Evolutionary conservation across 352 stramenopile species (phyloP).

Genomic region (Globisporangium middletonii): DNA sequence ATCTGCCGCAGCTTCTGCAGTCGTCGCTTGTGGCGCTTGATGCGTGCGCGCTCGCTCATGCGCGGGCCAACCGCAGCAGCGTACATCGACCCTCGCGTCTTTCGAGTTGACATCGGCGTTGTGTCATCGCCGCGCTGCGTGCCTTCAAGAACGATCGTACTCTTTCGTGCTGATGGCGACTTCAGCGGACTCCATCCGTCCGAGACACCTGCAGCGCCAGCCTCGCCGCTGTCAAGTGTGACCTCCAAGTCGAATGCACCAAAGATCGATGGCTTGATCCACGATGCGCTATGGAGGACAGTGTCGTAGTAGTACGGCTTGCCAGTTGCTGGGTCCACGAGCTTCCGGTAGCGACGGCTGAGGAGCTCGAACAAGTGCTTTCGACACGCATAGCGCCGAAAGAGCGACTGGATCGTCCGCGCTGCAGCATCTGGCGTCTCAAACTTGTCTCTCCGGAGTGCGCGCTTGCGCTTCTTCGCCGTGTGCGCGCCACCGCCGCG

Average conservation of each 20-base stretch:
- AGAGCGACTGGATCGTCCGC: constrained; percentile 52
- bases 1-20: constrained; percentile 53
- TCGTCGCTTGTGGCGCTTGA: constrained; percentile 58
- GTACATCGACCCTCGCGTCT: too few species aligned
- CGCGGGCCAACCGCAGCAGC: constrained; percentile 10
- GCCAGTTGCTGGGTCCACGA: constrained; percentile 33
- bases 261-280: constrained; percentile 58
- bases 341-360: constrained; percentile 49
- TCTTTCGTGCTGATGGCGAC: constrained; percentile 8
- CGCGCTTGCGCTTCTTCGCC: constrained; percentile 4
- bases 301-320: constrained; percentile 68
- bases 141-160: constrained; percentile 3
- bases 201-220: not conserved
- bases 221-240: constrained; percentile 3
- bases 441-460: constrained; percentile 27
- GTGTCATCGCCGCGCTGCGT: not conserved
- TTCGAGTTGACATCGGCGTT: not conserved
- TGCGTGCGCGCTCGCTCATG: constrained; percentile 45
- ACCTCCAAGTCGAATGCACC: constrained; percentile 48
- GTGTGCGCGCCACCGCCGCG: not conserved
- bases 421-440: constrained; percentile 31
- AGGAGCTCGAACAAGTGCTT: constrained; percentile 37
- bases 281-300: constrained; percentile 32
- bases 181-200: constrained; percentile 4
- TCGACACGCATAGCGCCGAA: constrained; percentile 42